phyloP scores from a whole-genome alignment of 208 protist genomes.

The Vickermania spadyakhi region DNA sequence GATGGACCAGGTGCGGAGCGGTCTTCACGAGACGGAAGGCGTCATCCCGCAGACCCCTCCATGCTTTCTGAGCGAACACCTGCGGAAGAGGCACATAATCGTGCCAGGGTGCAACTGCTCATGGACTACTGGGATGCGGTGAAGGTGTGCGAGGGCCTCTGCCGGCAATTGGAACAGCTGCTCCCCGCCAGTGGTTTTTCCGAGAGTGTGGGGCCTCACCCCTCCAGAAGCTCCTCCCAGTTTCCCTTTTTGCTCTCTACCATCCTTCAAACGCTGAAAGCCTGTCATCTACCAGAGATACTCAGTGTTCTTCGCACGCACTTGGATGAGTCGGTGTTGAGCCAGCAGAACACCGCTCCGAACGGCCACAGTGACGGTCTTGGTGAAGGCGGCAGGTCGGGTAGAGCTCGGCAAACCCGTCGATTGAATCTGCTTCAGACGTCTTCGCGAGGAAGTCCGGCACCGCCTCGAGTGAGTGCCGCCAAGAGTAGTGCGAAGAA shows the following conservation, averaged over 20 bases:
- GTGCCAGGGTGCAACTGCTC: neutral
- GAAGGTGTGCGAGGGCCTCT: neutral
- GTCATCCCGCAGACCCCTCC: too few species aligned
- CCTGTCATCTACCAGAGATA: conserved; percentile 25
- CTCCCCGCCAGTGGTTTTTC: neutral
- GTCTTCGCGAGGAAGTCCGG: neutral
- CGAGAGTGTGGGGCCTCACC: neutral
- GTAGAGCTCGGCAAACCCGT: neutral
- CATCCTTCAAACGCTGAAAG: conserved; percentile 16
- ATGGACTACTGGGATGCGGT: conserved; percentile 4
- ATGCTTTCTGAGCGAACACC: too few species aligned
- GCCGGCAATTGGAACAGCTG: neutral
- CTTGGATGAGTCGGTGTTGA: conserved; percentile 14
- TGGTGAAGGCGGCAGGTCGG: neutral
- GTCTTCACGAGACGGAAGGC: too few species aligned
- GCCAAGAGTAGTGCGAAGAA: neutral
- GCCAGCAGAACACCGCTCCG: neutral
- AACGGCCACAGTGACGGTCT: neutral
- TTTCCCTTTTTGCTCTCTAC: conserved; percentile 16
- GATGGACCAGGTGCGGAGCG: neutral
- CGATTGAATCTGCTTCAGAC: neutral
- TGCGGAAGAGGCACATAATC: neutral
- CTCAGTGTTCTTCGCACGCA: conserved; percentile 13
- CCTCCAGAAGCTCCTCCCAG: neutral
- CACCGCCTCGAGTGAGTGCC: neutral